These are phyloP conservation scores for Acacia acuminata DNA, from an alignment of 306 rosid genomes.

Conservation along the genomic window DNA sequence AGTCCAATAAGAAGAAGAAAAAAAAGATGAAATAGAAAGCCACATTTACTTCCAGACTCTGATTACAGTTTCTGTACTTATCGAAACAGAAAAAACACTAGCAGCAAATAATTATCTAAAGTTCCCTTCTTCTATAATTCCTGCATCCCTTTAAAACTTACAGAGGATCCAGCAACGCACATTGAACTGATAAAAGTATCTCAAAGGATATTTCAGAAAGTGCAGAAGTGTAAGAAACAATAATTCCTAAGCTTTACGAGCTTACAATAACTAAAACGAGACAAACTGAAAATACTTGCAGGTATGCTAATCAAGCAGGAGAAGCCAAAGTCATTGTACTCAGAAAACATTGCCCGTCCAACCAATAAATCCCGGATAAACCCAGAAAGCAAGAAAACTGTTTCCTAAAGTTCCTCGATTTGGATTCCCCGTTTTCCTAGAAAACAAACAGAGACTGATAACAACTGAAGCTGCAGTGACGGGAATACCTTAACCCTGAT, in stretches of 20 bases:
- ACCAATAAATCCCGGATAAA: neutral
- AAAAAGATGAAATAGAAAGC: neutral
- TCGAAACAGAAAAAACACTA: neutral
- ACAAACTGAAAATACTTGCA: neutral
- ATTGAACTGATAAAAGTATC: neutral
- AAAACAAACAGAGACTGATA: neutral
- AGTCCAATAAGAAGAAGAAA: slow-evolving; percentile 19
- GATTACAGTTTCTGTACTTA: neutral
- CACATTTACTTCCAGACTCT: neutral
- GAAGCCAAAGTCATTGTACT: neutral
- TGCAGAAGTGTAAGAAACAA: neutral
- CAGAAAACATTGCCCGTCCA: neutral
- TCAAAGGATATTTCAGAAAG: neutral
- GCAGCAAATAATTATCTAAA: neutral
- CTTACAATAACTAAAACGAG: neutral
- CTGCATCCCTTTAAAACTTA: neutral
- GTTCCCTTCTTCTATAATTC: neutral
- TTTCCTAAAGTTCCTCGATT: neutral
- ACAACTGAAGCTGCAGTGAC: neutral
- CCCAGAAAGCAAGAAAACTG: neutral
- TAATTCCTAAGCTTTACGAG: neutral
- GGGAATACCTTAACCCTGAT: neutral
- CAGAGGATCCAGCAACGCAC: neutral
- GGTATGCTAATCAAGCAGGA: neutral
- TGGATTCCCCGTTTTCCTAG: neutral